Base-by-base conservation (phyloP, 2,329 filamentous ascomycete species). In the Fusarium ambrosium region DNA sequence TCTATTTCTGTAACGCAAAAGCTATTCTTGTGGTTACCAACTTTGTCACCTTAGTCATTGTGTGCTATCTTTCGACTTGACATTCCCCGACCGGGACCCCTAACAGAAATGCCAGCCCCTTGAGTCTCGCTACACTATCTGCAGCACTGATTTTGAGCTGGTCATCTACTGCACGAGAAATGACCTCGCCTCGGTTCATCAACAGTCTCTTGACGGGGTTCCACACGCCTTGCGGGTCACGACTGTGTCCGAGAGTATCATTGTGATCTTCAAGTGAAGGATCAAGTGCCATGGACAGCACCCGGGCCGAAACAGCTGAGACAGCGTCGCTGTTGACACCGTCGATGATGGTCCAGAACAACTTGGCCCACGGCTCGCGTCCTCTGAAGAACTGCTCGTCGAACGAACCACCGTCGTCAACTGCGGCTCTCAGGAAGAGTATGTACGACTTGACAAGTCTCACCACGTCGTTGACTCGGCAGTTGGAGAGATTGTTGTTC, bases 381-480 rank as follows among this genome's bases (percentile, higher is more conserved):
- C 72, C 78, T 7, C 61, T 22, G 16, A 80, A 75, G 68, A 82
- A 79, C 1, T 73, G 72, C 1, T 29, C 29, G 65, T 83, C 76
- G 48, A 82, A 83, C 0, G 43, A 61, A 1, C 67, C 58, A 2
- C 55, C 48, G 60, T 79, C 70, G n/a, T 58, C 56, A 58, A 76
- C 62, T 34, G 80, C 69, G 37, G 29, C 45, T 20, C 79, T 74
- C 18, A 83, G 72, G 37, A 82, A 83, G 9, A 69, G 45, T 37
- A 81, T 34, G 56, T 83, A 83, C 11, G 77, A 68, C 69, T 79
- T 81, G 8, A 78, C 29, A n/a, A 83, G 72, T 10, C 80, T 75
- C n/a, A 80, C 62, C 2, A 79, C 78, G 48, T 83, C 81, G 64
- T 82, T 83, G 48, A 75, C 65, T 8, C 80, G 79, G 64, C 81